A percentile compares a stretch with the other conserved stretches of the same genome.
phyloP scores from a whole-genome alignment of 257 asterid genomes.

The Salvia hispanica region DNA sequence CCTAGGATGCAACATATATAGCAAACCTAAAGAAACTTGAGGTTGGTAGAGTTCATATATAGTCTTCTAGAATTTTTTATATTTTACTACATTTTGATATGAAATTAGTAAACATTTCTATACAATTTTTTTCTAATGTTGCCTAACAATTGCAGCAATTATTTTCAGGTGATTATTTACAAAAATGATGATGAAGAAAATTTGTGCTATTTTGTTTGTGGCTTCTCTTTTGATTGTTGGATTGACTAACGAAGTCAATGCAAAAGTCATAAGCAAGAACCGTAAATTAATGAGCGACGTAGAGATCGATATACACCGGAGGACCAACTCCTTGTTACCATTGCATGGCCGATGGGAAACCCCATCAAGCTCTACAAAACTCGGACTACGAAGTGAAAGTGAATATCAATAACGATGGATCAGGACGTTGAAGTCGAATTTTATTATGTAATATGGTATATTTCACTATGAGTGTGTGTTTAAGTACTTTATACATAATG shows the following conservation, averaged over 20 bases:
- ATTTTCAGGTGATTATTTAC: slow-evolving; percentile 14
- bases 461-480: neutral
- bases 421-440: neutral
- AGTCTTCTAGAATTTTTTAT: neutral
- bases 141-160: neutral
- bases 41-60: neutral
- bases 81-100: neutral
- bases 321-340: slow-evolving; percentile 35
- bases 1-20: slow-evolving; percentile 4
- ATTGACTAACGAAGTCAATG: slow-evolving; percentile 1
- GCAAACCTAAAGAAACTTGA: neutral
- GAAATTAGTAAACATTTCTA: neutral
- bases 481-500: neutral
- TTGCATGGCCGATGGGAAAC: slow-evolving; percentile 15
- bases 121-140: neutral
- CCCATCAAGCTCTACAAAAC: neutral
- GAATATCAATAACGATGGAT: neutral
- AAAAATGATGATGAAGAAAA: slow-evolving; percentile 23
- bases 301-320: slow-evolving; percentile 33
- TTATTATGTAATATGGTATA: neutral
- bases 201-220: slow-evolving; percentile 14
- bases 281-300: slow-evolving; percentile 6
- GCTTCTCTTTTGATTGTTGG: slow-evolving; percentile 24
- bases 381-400: neutral
- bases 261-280: neutral